A percentile compares a stretch with the other conserved stretches of the same genome.
Conservation (phyloP, 1,139 yeast species). For the Suhomyces coccinellae region DNA sequence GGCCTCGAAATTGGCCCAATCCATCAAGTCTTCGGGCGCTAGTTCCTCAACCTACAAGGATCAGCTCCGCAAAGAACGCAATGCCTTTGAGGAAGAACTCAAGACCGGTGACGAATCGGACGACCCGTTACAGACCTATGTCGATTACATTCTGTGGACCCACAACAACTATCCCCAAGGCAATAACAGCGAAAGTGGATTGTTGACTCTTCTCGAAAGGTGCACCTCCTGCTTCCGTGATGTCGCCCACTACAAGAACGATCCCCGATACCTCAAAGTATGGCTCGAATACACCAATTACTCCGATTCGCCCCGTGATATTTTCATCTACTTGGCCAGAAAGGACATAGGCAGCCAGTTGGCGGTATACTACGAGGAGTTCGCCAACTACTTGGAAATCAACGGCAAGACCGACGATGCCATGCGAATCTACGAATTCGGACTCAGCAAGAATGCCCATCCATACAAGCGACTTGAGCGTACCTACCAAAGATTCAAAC, state of each 20-base stretch:
- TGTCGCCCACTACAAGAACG: conserved; percentile 68
- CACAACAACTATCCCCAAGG: conserved; percentile 70
- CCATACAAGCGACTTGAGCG: conserved; percentile 58
- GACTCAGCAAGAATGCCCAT: conserved; percentile 60
- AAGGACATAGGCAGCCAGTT: conserved; percentile 70
- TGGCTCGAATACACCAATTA: conserved; percentile 79
- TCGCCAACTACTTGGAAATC: conserved; percentile 65
- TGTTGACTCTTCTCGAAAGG: conserved; percentile 64
- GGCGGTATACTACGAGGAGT: conserved; percentile 78
- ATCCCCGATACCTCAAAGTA: conserved; percentile 71
- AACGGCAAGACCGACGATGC: conserved; percentile 60
- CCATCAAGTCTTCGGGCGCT: conserved; percentile 21
- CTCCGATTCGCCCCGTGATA: conserved; percentile 70
- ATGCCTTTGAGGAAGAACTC: conserved; percentile 45
- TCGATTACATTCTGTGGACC: conserved; percentile 75
- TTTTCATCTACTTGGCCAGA: conserved; percentile 71
- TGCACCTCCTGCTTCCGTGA: conserved; percentile 74
- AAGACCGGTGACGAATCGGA: conserved; percentile 59
- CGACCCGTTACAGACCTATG: conserved; percentile 76
- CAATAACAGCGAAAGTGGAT: conserved; percentile 62
- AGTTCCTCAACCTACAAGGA: conserved; percentile 25
- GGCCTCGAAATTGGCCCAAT: conserved; percentile 54
- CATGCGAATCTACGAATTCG: conserved; percentile 58
- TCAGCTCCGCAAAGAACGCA: conserved; percentile 36
- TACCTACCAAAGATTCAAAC: conserved; percentile 49